phyloP scores from a whole-genome alignment of 768 basidiomycete species.

The Kwoniella bestiolae region DNA sequence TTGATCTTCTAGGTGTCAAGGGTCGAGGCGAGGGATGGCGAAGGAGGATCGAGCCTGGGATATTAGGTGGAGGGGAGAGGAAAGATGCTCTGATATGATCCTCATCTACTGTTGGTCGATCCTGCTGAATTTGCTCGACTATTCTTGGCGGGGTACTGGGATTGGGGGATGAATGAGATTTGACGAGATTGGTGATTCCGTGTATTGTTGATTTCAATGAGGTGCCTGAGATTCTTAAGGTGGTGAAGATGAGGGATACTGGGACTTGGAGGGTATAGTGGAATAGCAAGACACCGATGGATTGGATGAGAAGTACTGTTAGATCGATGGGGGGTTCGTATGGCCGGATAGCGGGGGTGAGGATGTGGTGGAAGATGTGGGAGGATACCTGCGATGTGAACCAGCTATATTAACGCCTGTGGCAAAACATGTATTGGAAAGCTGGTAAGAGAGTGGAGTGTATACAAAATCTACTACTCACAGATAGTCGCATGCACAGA shows the following conservation, averaged over 20 bases:
- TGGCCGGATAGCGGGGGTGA: conserved; percentile 25
- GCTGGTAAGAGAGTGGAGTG: too few relatives aligned
- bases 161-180: background rate
- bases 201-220: background rate
- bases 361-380: conserved; percentile 27
- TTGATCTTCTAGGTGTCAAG: conserved; percentile 4
- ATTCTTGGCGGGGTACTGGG: background rate
- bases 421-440: too few relatives aligned
- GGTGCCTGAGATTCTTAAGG: background rate
- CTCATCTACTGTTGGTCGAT: background rate
- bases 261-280: conserved; percentile 31
- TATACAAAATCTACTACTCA: conserved; percentile 16
- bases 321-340: conserved; percentile 50
- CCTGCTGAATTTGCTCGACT: background rate
- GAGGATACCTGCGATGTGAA: conserved; percentile 29
- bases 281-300: conserved; percentile 21
- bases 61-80: conserved; percentile 5
- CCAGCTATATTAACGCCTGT: too few relatives aligned
- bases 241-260: background rate
- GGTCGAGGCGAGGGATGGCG: conserved; percentile 14
- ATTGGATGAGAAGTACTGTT: conserved; percentile 36
- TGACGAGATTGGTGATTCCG: background rate
- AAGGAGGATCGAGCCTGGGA: conserved; percentile 16
- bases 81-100: background rate
- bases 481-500: conserved; percentile 28